Percentiles rank a stretch among this genome's conserved stretches.
Conservation (phyloP, 805 yeast species). For the Hanseniaspora jakobsenii region DNA sequence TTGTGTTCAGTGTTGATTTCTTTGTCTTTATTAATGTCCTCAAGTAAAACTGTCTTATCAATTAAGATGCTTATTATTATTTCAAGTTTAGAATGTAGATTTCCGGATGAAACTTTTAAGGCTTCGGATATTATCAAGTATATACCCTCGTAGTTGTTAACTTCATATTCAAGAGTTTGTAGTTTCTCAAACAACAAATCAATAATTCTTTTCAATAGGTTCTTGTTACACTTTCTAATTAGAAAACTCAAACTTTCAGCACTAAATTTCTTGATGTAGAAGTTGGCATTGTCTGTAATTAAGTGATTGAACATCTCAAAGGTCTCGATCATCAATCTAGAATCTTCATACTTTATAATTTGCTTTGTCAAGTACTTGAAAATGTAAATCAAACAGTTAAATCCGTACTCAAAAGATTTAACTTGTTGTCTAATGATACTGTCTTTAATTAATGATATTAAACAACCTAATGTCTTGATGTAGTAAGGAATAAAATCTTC, state of each 20-base stretch:
- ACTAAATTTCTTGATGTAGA: constrained; percentile 61
- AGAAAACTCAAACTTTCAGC: constrained; percentile 84
- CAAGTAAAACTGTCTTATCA: constrained; percentile 22
- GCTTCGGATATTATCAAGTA: constrained; percentile 59
- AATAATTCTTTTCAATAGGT: constrained; percentile 38
- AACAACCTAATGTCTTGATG: constrained; percentile 36
- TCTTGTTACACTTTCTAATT: constrained; percentile 51
- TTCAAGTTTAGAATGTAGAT: constrained; percentile 62
- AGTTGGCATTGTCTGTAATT: constrained; percentile 43
- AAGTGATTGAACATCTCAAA: constrained; percentile 54
- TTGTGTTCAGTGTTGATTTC: background rate
- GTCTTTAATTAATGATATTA: constrained; percentile 35
- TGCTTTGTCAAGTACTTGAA: constrained; percentile 73
- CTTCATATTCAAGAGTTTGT: constrained; percentile 27
- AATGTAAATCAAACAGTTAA: constrained; percentile 72
- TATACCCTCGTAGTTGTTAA: constrained; percentile 45
- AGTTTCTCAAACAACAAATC: constrained; percentile 32
- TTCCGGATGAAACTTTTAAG: constrained; percentile 54
- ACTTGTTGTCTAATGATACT: constrained; percentile 43
- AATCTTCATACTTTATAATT: constrained; percentile 26
- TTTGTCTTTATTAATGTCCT: constrained; percentile 6
- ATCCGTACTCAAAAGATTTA: constrained; percentile 65
- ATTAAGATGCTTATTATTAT: constrained; percentile 38
- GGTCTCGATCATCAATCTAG: constrained; percentile 56
- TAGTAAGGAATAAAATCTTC: constrained; percentile 76